Evolutionary conservation across 2,329 filamentous ascomycete species (phyloP).

Genomic region (Ascocoryne sarcoides): DNA sequence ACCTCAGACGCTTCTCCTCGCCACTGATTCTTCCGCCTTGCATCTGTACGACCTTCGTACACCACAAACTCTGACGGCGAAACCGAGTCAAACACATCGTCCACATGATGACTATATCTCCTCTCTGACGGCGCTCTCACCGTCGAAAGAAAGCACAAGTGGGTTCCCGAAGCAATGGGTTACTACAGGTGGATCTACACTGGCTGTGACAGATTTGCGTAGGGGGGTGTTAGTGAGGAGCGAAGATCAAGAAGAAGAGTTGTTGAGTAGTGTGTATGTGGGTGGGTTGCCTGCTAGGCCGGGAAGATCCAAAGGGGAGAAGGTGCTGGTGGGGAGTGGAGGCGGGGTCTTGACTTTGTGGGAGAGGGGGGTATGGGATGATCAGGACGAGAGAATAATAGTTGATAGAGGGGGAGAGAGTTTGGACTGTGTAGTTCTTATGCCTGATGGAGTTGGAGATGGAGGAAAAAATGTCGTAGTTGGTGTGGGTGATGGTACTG

Average conservation of each 20-base stretch:
- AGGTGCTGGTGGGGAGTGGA: constrained; percentile 65
- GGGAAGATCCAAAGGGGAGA: constrained; percentile 60
- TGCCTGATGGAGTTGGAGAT: constrained; percentile 61
- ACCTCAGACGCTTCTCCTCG: constrained; percentile 79
- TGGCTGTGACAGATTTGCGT: constrained; percentile 82
- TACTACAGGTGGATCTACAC: constrained; percentile 81
- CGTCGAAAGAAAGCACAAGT: constrained; percentile 71
- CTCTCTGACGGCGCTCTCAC: constrained; percentile 73
- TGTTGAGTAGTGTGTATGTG: constrained; percentile 74
- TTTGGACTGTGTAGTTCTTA: constrained; percentile 64
- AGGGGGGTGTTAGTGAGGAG: constrained; percentile 79
- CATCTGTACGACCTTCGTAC: constrained; percentile 80
- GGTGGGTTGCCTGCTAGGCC: constrained; percentile 59
- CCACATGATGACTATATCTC: constrained; percentile 93
- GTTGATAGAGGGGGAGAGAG: constrained; percentile 69
- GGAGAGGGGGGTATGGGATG: constrained; percentile 92
- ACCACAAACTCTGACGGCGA: constrained; percentile 43
- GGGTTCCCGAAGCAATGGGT: constrained; percentile 93
- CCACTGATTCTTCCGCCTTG: constrained; percentile 80
- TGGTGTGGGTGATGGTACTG: constrained; percentile 70
- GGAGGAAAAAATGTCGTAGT: constrained; percentile 67
- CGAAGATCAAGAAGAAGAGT: constrained; percentile 90
- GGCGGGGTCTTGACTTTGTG: constrained; percentile 82
- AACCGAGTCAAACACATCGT: constrained; percentile 69
- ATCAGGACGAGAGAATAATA: constrained; percentile 82